Base-by-base conservation (phyloP, 2,329 filamentous ascomycete genomes). In the Sporothrix curviconia region DNA sequence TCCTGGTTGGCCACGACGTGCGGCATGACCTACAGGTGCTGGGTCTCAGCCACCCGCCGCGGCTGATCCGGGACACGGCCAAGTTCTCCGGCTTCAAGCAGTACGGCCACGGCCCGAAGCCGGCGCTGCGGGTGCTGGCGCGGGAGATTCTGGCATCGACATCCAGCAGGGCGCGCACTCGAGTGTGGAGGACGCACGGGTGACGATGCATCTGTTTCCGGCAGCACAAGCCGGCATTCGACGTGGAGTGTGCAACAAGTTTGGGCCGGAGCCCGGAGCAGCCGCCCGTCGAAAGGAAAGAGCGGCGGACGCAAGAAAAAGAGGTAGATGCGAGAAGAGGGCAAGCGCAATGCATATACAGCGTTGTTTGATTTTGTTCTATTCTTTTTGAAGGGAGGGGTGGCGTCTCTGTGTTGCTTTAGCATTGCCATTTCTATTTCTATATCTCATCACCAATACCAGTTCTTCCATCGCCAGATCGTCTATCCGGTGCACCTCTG, bases 131-230 rank as follows among this genome's bases (percentile, higher is more conserved):
- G 57, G 74, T 77, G 15, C 71, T 88, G 25, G 80, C 82, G 1
- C 74, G 74, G 58, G 76, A 84, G 66, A 67, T 86, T 7, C 67
- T 87, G 77, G 78, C 0, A 71, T 85, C 5, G 82, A 85, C 51
- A 86, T 88, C 55, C 85, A 88, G 63, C 73, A 70, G 19, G 84
- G 83, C 1, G 74, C 80, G 25, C 85, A 87, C 69, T 86, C 83
- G 1, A 87, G 84, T 69, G 74, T 87, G 61, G 77, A 87, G 74
- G 94, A 99, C 76, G 94, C 94, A 1, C 78, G 90, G 63, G 90
- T 89, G 5, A 86, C 91, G 0, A 97, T 99, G 91, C 74, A 92
- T 57, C 74, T 99, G 42, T 97, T n/a, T 95, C 67, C 80, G 89
- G 61, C 82, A 84, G 63, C 83, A 91, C 69, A 97, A 96, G 74